Percentiles rank a stretch among this genome's conserved stretches.
These are phyloP conservation scores for Cicer yamashitae DNA, from an alignment of 306 rosid species.

Conservation along the genomic window DNA sequence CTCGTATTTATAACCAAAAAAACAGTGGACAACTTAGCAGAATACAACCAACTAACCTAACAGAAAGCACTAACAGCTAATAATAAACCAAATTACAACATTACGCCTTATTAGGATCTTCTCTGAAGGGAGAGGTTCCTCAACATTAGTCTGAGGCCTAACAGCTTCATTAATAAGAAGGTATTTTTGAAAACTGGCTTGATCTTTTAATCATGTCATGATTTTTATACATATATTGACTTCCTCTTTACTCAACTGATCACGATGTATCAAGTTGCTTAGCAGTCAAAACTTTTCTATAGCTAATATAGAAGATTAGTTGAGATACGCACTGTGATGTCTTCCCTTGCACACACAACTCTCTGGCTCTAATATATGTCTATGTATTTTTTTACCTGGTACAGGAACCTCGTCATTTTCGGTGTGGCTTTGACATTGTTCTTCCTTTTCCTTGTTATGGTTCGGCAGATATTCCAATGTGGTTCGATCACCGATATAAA, in stretches of 20 bases:
- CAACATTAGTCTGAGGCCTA: background rate
- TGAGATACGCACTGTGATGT: background rate
- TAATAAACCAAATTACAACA: background rate
- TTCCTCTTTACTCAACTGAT: background rate
- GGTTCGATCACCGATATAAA: background rate
- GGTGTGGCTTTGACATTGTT: slow-evolving; percentile 41
- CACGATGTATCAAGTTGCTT: background rate
- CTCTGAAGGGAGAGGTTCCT: background rate
- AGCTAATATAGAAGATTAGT: background rate
- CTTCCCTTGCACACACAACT: background rate
- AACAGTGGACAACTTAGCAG: background rate
- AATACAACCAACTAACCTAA: background rate
- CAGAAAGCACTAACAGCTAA: background rate
- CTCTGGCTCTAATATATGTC: background rate
- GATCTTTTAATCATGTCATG: background rate
- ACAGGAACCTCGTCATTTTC: slow-evolving; percentile 16
- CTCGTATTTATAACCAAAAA: background rate
- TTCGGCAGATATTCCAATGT: background rate
- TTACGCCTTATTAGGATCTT: background rate
- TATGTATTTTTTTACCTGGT: background rate
- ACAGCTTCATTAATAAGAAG: background rate
- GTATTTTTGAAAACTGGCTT: background rate
- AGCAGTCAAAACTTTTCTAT: background rate
- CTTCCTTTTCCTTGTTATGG: background rate
- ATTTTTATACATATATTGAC: background rate